phyloP scores from a whole-genome alignment of 1,139 yeast genomes.

The Yamadazyma membranifaciens region DNA sequence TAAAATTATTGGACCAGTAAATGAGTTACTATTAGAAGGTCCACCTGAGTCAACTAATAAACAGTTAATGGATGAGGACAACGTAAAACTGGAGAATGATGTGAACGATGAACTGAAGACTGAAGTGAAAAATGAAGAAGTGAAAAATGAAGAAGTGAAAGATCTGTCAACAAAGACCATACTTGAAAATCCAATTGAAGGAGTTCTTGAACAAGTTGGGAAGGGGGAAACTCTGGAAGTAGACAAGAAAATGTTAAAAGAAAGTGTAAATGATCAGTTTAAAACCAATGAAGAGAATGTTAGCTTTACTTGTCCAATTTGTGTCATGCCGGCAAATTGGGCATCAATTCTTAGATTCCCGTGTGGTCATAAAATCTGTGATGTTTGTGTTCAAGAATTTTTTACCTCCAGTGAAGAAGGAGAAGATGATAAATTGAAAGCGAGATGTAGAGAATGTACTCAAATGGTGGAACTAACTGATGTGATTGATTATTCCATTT shows the following conservation, averaged over 20 bases:
- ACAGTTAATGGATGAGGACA: not conserved
- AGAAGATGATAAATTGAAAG: conserved; percentile 41
- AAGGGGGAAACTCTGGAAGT: no score
- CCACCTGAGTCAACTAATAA: not conserved
- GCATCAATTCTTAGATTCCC: conserved; percentile 31
- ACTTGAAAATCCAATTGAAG: no score
- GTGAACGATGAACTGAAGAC: not conserved
- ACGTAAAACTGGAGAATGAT: not conserved
- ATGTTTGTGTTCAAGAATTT: conserved; percentile 55
- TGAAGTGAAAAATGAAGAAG: conserved; percentile 1
- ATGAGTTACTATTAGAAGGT: not conserved
- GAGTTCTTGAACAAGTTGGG: no score
- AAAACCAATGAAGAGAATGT: no score
- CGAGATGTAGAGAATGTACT: conserved; percentile 56
- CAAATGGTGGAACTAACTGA: conserved; percentile 36
- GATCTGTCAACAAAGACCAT: not conserved
- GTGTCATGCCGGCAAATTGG: conserved; percentile 56
- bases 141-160: not conserved
- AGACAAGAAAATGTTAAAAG: no score
- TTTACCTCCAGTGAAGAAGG: conserved; percentile 40
- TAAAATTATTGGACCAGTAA: not conserved
- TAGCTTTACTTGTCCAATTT: conserved; percentile 56
- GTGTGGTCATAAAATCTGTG: conserved; percentile 74
- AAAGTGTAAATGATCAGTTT: not conserved
- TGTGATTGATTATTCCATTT: conserved; percentile 50